Evolutionary conservation across 2,329 filamentous ascomycete genomes (phyloP).

Genomic region (Pseudofabraea citricarpa): DNA sequence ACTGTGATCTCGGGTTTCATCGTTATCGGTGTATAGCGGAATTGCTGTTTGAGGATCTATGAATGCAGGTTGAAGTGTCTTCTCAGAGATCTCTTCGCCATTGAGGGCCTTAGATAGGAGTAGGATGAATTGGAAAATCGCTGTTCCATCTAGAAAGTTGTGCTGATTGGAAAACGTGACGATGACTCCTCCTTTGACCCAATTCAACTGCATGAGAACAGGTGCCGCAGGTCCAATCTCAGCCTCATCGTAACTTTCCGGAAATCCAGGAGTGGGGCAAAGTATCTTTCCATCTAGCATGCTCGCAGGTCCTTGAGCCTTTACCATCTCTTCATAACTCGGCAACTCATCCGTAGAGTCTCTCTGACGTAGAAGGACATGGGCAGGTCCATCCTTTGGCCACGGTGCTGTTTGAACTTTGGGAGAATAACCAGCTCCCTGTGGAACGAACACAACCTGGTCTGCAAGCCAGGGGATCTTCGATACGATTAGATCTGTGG

Average conservation of each 20-base stretch:
- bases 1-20: not conserved
- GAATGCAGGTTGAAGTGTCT: slow-evolving; percentile 4
- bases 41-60: slow-evolving; percentile 19
- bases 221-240: slow-evolving; percentile 11
- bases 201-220: slow-evolving; percentile 21
- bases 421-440: slow-evolving; percentile 4
- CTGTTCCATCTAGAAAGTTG: slow-evolving; percentile 26
- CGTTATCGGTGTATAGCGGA: slow-evolving; percentile 9
- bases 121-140: slow-evolving; percentile 19
- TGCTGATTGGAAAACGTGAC: slow-evolving; percentile 26
- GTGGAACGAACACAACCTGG: slow-evolving; percentile 10
- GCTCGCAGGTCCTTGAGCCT: slow-evolving; percentile 20
- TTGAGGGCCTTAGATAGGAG: slow-evolving; percentile 19
- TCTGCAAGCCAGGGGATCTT: slow-evolving; percentile 21
- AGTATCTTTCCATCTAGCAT: slow-evolving; percentile 28
- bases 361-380: slow-evolving; percentile 15
- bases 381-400: slow-evolving; percentile 6
- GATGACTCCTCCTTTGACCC: slow-evolving; percentile 24
- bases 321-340: slow-evolving; percentile 14
- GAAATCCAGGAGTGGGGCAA: slow-evolving; percentile 23
- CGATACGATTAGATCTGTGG: slow-evolving; percentile 8
- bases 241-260: slow-evolving; percentile 18
- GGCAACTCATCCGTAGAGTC: slow-evolving; percentile 13
- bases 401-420: slow-evolving; percentile 15
- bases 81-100: slow-evolving; percentile 12